A percentile compares a stretch with the other conserved stretches of the same genome.
Conservation (phyloP, 1,139 yeast species). For the Geotrichum reessii region DNA sequence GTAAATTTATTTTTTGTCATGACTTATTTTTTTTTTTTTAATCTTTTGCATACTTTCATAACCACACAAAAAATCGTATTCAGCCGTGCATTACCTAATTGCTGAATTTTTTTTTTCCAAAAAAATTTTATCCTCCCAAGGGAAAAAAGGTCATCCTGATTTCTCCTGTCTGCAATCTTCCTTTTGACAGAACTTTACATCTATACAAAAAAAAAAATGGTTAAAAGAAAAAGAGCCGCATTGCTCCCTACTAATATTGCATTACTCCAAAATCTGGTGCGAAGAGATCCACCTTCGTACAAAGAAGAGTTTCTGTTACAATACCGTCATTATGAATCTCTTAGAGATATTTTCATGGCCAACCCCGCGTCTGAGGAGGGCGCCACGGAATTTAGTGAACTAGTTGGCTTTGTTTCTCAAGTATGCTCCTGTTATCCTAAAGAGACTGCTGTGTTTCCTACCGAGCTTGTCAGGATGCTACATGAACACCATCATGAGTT, state of each 20-base stretch:
- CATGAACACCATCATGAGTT: slow-evolving; percentile 72
- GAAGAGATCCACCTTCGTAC: slow-evolving; percentile 88
- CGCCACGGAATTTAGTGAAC: slow-evolving; percentile 69
- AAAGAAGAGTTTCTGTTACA: slow-evolving; percentile 91
- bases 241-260: slow-evolving; percentile 87
- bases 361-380: slow-evolving; percentile 51
- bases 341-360: slow-evolving; percentile 75
- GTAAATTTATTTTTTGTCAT: not conserved
- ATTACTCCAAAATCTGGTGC: slow-evolving; percentile 80
- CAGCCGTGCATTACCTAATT: not conserved
- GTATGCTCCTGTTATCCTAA: slow-evolving; percentile 86
- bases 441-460: slow-evolving; percentile 79
- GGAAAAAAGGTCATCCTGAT: not conserved
- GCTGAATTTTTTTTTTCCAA: not conserved
- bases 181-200: not conserved
- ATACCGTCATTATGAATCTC: slow-evolving; percentile 83
- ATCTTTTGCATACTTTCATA: not conserved
- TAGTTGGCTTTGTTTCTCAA: slow-evolving; percentile 86
- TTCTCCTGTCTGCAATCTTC: not conserved
- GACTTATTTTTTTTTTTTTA: not conserved
- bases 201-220: slow-evolving; percentile 48
- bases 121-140: slow-evolving; percentile 5
- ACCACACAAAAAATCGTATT: not conserved
- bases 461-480: slow-evolving; percentile 64
- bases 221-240: slow-evolving; percentile 83